phyloP scores from a whole-genome alignment of 371 early-diverging fungal genomes.

The Capillidium heterosporum region DNA sequence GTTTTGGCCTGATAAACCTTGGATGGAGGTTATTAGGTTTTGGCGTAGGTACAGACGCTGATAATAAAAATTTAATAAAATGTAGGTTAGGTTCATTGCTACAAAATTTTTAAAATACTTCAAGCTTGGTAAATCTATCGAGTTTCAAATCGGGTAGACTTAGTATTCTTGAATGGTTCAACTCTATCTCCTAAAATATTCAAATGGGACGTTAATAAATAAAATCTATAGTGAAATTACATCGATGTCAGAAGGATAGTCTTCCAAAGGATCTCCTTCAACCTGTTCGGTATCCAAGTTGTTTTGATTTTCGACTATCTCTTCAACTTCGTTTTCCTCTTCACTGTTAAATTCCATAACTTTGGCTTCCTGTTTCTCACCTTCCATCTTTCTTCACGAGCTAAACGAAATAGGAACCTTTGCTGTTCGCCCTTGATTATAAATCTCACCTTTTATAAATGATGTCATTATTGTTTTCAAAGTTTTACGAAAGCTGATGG shows the following conservation, averaged over 20 bases:
- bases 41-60: constrained; percentile 72
- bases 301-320: not conserved
- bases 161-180: constrained; percentile 55
- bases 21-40: constrained; percentile 66
- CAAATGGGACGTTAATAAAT: not conserved
- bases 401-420: no score
- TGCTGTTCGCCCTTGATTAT: no score
- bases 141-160: constrained; percentile 35
- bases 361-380: not conserved
- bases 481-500: no score
- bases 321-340: not conserved
- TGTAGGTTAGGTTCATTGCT: not conserved
- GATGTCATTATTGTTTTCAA: no score
- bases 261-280: constrained; percentile 18
- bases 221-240: constrained; percentile 14
- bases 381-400: not conserved
- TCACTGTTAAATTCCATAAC: not conserved
- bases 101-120: constrained; percentile 22
- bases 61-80: not conserved
- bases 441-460: no score
- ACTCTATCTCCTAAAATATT: constrained; percentile 45
- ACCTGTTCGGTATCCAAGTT: not conserved
- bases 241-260: constrained; percentile 24
- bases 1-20: constrained; percentile 31
- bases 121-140: constrained; percentile 41